These are phyloP conservation scores for Phialocephala sp. DNA, from an alignment of 2,329 filamentous ascomycete species.

Conservation along the genomic window DNA sequence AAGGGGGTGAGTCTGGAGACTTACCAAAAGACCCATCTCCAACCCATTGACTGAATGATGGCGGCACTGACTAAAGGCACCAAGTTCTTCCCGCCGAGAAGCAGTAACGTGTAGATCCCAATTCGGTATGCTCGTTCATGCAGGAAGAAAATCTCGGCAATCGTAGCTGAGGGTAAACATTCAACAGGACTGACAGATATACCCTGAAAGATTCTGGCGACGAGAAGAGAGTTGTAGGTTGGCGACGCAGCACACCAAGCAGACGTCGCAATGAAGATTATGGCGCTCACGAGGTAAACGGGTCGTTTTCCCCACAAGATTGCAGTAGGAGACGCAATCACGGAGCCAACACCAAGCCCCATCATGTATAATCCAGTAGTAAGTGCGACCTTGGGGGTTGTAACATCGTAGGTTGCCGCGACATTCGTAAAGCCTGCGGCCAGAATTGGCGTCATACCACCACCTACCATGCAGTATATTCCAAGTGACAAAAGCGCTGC, in stretches of 20 bases:
- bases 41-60: constrained; percentile 77
- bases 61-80: constrained; percentile 85
- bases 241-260: constrained; percentile 89
- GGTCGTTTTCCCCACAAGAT: constrained; percentile 91
- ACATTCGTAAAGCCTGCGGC: constrained; percentile 90
- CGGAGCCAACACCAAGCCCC: constrained; percentile 84
- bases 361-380: constrained; percentile 96
- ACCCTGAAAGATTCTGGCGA: constrained; percentile 86
- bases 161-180: constrained; percentile 89
- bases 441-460: constrained; percentile 88
- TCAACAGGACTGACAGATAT: constrained; percentile 89
- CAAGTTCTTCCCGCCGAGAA: constrained; percentile 91
- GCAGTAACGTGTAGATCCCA: constrained; percentile 88
- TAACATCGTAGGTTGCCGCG: constrained; percentile 67
- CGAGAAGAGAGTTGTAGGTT: constrained; percentile 77
- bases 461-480: constrained; percentile 91
- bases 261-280: constrained; percentile 77
- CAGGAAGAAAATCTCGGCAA: constrained; percentile 95
- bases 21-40: constrained; percentile 92
- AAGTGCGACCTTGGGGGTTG: constrained; percentile 75
- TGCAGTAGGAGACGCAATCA: constrained; percentile 86
- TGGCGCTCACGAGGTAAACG: constrained; percentile 79
- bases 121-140: constrained; percentile 93
- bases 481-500: constrained; percentile 80
- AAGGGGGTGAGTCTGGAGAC: constrained; percentile 33